Percentiles rank a stretch among this genome's conserved stretches.
phyloP scores from a whole-genome alignment of 108 stramenopile species.

The Aurantiochytrium sp. region DNA sequence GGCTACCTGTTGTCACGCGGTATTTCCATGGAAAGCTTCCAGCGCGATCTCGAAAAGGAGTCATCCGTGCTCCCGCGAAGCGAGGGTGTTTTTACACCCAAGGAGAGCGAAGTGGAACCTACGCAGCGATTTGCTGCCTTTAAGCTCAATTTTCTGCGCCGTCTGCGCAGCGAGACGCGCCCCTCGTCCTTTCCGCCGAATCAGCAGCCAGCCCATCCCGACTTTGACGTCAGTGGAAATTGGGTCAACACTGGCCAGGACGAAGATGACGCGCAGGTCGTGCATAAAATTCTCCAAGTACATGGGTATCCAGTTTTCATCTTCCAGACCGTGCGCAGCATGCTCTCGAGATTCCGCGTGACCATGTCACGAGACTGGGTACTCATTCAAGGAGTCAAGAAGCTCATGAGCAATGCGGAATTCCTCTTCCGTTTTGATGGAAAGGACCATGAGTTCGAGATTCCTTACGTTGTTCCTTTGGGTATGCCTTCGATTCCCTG shows the following conservation, averaged over 20 bases:
- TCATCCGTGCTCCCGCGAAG: neutral
- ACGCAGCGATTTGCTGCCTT: neutral
- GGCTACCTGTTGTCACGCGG: neutral
- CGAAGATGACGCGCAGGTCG: neutral
- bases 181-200: neutral
- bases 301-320: neutral
- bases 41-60: neutral
- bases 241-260: neutral
- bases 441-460: neutral
- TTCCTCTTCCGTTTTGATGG: neutral
- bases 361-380: neutral
- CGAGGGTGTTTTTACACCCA: neutral
- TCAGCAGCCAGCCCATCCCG: neutral
- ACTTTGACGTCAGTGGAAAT: neutral
- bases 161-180: neutral
- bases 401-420: neutral
- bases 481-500: constrained; percentile 1
- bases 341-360: neutral
- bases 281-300: neutral
- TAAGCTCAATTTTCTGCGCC: neutral
- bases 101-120: neutral
- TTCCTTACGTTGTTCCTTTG: neutral
- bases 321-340: neutral
- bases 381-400: neutral
- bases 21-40: neutral